phyloP scores from a whole-genome alignment of 2,329 filamentous ascomycete species.

The Colletotrichum truncatum region DNA sequence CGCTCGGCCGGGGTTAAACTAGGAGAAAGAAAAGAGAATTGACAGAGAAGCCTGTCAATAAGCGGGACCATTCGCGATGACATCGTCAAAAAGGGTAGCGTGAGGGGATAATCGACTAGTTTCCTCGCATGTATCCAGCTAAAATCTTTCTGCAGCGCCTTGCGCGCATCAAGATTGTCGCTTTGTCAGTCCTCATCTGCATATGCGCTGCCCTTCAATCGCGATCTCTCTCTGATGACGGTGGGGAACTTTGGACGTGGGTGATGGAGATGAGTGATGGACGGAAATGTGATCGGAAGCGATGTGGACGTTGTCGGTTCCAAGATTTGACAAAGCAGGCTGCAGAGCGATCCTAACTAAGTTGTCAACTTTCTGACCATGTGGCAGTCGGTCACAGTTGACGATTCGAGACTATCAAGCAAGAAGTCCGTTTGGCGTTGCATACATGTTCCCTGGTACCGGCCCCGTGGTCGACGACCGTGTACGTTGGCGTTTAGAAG shows the following conservation, averaged over 20 bases:
- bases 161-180: slow-evolving; percentile 16
- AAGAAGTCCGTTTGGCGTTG: slow-evolving; percentile 14
- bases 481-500: not conserved
- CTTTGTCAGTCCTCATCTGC: slow-evolving; percentile 29
- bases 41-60: not conserved
- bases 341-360: not conserved
- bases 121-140: slow-evolving; percentile 11
- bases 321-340: not conserved
- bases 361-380: not conserved
- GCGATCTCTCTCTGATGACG: slow-evolving; percentile 20
- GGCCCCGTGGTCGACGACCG: slow-evolving; percentile 15
- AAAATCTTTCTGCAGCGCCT: slow-evolving; percentile 17
- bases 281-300: not conserved
- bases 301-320: not conserved
- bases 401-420: not conserved
- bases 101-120: not conserved
- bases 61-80: slow-evolving; percentile 21
- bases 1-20: not conserved
- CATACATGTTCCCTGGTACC: slow-evolving; percentile 8
- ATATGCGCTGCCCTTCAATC: slow-evolving; percentile 10
- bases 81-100: slow-evolving; percentile 27
- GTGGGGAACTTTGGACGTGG: slow-evolving; percentile 8
- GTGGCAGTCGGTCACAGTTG: not conserved
- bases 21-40: not conserved
- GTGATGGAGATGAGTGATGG: not conserved